Conservation (phyloP, 768 basidiomycete species). For the Lyophyllum decastes region DNA sequence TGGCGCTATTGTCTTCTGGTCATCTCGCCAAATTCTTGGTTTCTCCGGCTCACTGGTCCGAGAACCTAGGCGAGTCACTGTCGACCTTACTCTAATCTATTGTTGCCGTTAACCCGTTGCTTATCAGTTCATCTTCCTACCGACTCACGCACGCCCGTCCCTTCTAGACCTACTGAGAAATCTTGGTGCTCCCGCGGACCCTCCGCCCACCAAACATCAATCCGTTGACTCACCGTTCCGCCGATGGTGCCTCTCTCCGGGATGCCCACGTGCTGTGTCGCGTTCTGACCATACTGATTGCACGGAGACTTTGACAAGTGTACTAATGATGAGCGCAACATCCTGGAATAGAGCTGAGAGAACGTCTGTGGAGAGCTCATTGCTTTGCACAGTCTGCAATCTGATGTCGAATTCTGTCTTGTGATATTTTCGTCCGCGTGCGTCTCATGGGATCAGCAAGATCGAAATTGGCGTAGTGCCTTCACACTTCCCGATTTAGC, state of each 20-base stretch:
- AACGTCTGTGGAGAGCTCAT: neutral
- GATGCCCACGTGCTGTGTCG: neutral
- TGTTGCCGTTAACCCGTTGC: constrained; percentile 26
- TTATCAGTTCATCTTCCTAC: constrained; percentile 20
- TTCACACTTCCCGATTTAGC: constrained; percentile 35
- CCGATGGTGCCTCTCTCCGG: neutral
- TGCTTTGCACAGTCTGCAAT: neutral
- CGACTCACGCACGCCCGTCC: constrained; percentile 28
- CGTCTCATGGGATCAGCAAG: constrained; percentile 14
- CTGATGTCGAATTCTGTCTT: constrained; percentile 16
- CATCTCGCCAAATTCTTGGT: constrained; percentile 13
- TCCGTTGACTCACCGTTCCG: constrained; percentile 1
- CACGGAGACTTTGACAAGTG: neutral
- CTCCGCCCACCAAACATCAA: constrained; percentile 20
- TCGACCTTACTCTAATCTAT: constrained; percentile 19
- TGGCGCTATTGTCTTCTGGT: constrained; percentile 47
- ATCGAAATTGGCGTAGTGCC: constrained; percentile 22
- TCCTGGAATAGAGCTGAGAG: neutral
- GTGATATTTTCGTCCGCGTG: constrained; percentile 24
- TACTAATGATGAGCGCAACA: neutral
- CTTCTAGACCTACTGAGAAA: constrained; percentile 21
- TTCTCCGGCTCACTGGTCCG: constrained; percentile 36
- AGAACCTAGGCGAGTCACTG: constrained; percentile 21
- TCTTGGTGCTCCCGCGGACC: constrained; percentile 11
- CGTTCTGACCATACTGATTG: no score